phyloP scores from a whole-genome alignment of 495 filamentous ascomycete genomes.

The Pyrenula massariospora region DNA sequence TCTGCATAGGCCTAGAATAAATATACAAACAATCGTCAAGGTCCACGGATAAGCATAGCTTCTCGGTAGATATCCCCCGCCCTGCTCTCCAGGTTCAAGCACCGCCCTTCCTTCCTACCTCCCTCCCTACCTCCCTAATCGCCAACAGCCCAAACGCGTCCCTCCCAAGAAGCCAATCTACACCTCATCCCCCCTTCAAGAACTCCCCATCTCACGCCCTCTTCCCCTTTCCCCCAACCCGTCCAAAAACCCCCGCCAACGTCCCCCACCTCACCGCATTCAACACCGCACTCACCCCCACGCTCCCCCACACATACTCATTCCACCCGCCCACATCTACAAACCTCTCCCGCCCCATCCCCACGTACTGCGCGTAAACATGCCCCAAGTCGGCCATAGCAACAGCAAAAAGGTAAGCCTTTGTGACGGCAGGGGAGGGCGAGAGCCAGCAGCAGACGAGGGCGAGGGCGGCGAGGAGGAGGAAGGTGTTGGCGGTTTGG shows the following conservation, averaged over 20 bases:
- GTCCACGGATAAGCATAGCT: no score
- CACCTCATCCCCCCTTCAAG: no score
- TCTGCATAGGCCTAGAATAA: no score
- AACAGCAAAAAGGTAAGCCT: slow-evolving; percentile 54
- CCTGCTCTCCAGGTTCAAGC: no score
- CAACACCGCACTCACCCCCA: slow-evolving; percentile 46
- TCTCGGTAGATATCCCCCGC: no score
- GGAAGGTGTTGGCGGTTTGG: slow-evolving; percentile 59
- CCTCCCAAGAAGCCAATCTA: no score
- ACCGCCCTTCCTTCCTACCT: no score
- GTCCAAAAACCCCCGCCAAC: slow-evolving; percentile 46
- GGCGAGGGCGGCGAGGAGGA: slow-evolving; percentile 50
- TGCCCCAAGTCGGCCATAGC: slow-evolving; percentile 60
- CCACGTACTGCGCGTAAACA: slow-evolving; percentile 47
- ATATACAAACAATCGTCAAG: no score
- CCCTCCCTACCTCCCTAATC: no score
- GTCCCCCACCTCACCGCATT: slow-evolving; percentile 45
- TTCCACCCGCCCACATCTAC: slow-evolving; percentile 52
- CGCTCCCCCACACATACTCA: slow-evolving; percentile 59
- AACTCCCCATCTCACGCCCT: neutral
- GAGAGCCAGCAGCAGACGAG: slow-evolving; percentile 49
- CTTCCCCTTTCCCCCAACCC: slow-evolving; percentile 5
- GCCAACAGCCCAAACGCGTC: no score
- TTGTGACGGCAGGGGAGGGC: slow-evolving; percentile 50
- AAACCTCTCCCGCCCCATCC: slow-evolving; percentile 42